Evolutionary conservation across 805 yeast genomes (phyloP).

Genomic region (Metschnikowia hibisci): DNA sequence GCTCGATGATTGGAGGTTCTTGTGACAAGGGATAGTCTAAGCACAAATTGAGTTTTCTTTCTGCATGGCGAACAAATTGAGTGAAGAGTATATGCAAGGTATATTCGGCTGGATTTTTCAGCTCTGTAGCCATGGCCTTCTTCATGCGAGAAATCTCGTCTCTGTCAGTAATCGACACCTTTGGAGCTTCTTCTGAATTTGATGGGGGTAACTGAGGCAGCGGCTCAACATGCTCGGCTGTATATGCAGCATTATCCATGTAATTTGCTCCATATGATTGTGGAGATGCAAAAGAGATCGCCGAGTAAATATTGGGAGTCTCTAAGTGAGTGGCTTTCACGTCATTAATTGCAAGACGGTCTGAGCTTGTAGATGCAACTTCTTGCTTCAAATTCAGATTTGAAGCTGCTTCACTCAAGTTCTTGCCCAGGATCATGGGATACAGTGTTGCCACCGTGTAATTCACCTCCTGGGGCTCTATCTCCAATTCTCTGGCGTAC

Average conservation of each 20-base stretch:
- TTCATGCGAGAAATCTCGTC: conserved; percentile 33
- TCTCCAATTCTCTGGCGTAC: conserved; percentile 14
- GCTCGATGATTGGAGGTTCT: conserved; percentile 71
- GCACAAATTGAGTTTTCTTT: conserved; percentile 74
- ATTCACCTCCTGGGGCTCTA: conserved; percentile 14
- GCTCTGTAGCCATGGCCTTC: conserved; percentile 46
- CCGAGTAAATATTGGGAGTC: conserved; percentile 4
- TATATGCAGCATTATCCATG: background rate
- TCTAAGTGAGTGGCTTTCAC: background rate
- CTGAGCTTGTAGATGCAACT: conserved; percentile 4
- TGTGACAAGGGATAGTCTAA: conserved; percentile 57
- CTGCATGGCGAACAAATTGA: conserved; percentile 92
- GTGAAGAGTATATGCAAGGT: conserved; percentile 92
- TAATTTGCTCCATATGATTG: background rate
- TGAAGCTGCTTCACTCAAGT: conserved; percentile 15
- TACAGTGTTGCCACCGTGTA: conserved; percentile 7
- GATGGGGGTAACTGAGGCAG: conserved; percentile 40
- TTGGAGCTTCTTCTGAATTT: conserved; percentile 22
- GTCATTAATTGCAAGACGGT: conserved; percentile 1
- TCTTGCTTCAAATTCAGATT: conserved; percentile 14
- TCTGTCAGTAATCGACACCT: conserved; percentile 29
- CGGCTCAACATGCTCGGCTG: conserved; percentile 23
- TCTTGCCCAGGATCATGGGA: conserved; percentile 10
- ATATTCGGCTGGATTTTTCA: conserved; percentile 78
- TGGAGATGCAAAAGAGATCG: conserved; percentile 23